Conservation (phyloP, 1,284 basidiomycete genomes). For the Ganoderma leucocontextum region DNA sequence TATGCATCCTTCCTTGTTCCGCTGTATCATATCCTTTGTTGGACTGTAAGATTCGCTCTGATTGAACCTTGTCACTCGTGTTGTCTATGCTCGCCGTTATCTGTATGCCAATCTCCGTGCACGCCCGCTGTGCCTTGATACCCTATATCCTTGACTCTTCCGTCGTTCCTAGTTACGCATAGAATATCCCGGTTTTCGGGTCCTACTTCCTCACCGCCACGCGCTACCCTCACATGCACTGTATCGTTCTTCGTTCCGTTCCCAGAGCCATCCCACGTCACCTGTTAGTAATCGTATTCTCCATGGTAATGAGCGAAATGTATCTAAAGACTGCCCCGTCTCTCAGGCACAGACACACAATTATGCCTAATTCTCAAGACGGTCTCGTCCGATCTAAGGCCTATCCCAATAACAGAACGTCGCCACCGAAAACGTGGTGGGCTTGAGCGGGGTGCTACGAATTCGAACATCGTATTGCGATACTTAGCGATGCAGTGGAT, state of each 20-base stretch:
- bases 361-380: no score
- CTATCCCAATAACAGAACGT: no score
- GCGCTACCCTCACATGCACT: neutral
- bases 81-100: neutral
- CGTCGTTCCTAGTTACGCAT: neutral
- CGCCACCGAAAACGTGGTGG: no score
- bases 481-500: no score
- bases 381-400: no score
- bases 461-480: no score
- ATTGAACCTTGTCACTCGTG: neutral
- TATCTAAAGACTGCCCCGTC: no score
- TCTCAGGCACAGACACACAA: no score
- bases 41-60: neutral
- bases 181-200: neutral
- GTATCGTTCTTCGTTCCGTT: neutral
- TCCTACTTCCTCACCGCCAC: neutral
- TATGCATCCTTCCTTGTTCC: neutral
- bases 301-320: neutral
- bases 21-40: neutral
- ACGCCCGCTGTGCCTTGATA: neutral
- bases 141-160: neutral
- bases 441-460: no score
- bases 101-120: neutral
- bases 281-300: neutral
- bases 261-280: neutral